Percentiles rank a stretch among this genome's conserved stretches.
phyloP scores from a whole-genome alignment of 202 grass and related monocot genomes.

The Zoysia matrella region DNA sequence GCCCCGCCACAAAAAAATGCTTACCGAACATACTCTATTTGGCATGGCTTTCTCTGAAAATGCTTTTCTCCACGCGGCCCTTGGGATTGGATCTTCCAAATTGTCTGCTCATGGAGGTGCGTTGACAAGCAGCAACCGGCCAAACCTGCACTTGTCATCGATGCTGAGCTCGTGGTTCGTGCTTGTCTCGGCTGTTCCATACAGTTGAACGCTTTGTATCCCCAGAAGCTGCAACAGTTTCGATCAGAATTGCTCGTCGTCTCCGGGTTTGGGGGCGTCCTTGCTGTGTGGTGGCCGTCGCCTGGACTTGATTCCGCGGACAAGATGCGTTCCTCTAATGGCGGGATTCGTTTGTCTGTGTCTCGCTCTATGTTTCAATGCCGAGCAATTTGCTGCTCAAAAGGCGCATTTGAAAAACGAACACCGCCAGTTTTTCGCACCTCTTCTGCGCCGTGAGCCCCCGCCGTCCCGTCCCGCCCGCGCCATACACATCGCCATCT shows the following conservation, averaged over 20 bases:
- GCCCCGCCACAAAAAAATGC: neutral
- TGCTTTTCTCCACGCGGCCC: neutral
- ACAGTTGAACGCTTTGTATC: too few relatives aligned
- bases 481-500: constrained; percentile 59
- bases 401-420: too few relatives aligned
- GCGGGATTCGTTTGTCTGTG: too few relatives aligned
- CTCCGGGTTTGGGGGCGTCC: neutral
- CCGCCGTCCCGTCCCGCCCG: constrained; percentile 10
- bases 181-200: neutral
- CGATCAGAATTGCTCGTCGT: neutral
- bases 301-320: too few relatives aligned
- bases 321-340: too few relatives aligned
- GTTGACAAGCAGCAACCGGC: neutral
- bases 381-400: too few relatives aligned
- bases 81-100: neutral
- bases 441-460: constrained; percentile 45
- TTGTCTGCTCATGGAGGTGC: neutral
- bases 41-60: neutral
- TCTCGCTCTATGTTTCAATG: too few relatives aligned
- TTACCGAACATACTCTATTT: neutral
- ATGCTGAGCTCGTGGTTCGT: neutral
- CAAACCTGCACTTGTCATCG: neutral
- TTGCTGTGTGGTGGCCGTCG: too few relatives aligned
- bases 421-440: constrained; percentile 20
- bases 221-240: neutral